These are phyloP conservation scores for Taiwanofungus camphoratus DNA, from an alignment of 1,284 basidiomycete genomes.

Conservation along the genomic window DNA sequence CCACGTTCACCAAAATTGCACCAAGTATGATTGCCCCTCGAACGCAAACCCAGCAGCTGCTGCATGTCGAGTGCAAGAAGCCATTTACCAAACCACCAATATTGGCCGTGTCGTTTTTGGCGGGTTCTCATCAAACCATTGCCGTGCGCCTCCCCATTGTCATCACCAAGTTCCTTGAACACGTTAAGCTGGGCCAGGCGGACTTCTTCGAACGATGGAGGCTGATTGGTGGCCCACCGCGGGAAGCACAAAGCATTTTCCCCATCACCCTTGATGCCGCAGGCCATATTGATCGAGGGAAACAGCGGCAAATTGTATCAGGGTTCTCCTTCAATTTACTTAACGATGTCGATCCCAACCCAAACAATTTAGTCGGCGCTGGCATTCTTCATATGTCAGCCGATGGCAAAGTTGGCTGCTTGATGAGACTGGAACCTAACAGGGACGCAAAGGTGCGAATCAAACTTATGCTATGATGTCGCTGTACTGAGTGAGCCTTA, in stretches of 20 bases:
- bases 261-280: conserved; percentile 62
- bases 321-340: conserved; percentile 78
- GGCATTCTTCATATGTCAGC: conserved; percentile 86
- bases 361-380: conserved; percentile 84
- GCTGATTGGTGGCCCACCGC: conserved; percentile 89
- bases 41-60: conserved; percentile 88
- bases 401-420: conserved; percentile 91
- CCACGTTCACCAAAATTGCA: conserved; percentile 86
- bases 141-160: conserved; percentile 84
- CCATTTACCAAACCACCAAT: conserved; percentile 76
- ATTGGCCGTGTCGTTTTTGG: conserved; percentile 87
- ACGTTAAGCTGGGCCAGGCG: conserved; percentile 73
- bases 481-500: conserved; percentile 7
- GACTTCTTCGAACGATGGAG: conserved; percentile 99
- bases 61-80: conserved; percentile 93
- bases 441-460: conserved; percentile 79
- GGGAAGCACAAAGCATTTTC: conserved; percentile 89
- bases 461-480: neutral
- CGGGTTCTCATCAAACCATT: conserved; percentile 85
- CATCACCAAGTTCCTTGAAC: conserved; percentile 90
- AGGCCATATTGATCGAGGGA: conserved; percentile 71
- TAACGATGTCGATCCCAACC: conserved; percentile 81
- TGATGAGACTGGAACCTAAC: conserved; percentile 93
- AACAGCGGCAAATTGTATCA: conserved; percentile 69
- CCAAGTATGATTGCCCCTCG: conserved; percentile 74